These are phyloP conservation scores for Emiliania huxleyi DNA, from an alignment of 78 protist species.

Conservation along the genomic window DNA sequence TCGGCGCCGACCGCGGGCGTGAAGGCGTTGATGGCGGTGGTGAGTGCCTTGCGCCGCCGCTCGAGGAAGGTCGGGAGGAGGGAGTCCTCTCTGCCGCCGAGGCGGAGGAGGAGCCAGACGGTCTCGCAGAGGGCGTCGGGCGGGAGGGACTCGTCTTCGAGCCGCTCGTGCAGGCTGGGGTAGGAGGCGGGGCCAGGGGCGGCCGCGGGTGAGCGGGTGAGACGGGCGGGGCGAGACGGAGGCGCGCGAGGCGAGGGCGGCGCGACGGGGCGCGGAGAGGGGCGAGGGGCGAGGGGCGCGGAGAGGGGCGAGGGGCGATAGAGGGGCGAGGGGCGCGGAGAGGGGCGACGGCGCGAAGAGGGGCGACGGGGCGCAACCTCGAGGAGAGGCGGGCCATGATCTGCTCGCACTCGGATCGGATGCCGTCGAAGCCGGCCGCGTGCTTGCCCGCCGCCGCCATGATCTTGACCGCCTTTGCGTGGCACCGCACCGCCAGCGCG, in stretches of 20 bases:
- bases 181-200: too few relatives aligned
- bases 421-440: conserved; percentile 73
- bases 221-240: too few relatives aligned
- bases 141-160: neutral
- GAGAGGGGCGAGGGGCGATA: too few relatives aligned
- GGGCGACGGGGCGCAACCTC: too few relatives aligned
- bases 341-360: too few relatives aligned
- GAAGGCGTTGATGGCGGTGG: neutral
- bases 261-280: too few relatives aligned
- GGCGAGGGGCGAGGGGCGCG: too few relatives aligned
- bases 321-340: too few relatives aligned
- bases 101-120: neutral
- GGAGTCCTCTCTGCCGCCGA: neutral
- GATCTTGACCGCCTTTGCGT: conserved; percentile 58
- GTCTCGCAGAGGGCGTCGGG: neutral
- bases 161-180: too few relatives aligned
- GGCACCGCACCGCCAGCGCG: conserved; percentile 73
- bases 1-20: neutral
- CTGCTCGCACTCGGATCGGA: conserved; percentile 15
- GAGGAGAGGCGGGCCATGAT: neutral
- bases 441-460: conserved; percentile 69
- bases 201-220: too few relatives aligned
- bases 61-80: neutral
- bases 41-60: neutral
- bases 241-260: too few relatives aligned